phyloP scores from a whole-genome alignment of 1,284 basidiomycete genomes.

The Cryptococcus sp. region DNA sequence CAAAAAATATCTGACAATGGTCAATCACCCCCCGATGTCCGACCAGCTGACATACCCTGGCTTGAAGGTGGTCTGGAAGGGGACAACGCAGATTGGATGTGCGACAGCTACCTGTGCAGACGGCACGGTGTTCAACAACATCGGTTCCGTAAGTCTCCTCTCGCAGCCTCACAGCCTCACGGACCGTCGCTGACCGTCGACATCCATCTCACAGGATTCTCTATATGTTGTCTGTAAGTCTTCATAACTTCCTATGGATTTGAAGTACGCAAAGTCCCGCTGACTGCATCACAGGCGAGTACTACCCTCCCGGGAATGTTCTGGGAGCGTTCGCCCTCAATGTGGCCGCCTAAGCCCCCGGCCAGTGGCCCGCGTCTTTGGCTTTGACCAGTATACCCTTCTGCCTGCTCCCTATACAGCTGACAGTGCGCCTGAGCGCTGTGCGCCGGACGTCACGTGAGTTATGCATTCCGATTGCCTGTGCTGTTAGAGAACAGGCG shows the following conservation, averaged over 20 bases:
- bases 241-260: background rate
- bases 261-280: too few relatives aligned
- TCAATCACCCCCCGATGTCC: background rate
- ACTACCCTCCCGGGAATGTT: slow-evolving; percentile 27
- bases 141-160: slow-evolving; percentile 10
- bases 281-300: slow-evolving; percentile 21
- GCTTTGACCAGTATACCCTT: background rate
- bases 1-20: background rate
- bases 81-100: slow-evolving; percentile 39
- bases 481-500: too few relatives aligned
- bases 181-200: background rate
- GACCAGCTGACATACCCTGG: background rate
- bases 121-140: slow-evolving; percentile 24
- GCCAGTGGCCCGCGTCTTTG: too few relatives aligned
- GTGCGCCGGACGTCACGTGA: too few relatives aligned
- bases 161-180: background rate
- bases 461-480: too few relatives aligned
- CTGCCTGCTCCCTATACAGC: too few relatives aligned
- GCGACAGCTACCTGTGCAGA: slow-evolving; percentile 24
- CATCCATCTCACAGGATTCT: background rate
- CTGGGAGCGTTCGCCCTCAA: slow-evolving; percentile 19
- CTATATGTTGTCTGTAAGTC: slow-evolving; percentile 18
- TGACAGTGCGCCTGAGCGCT: too few relatives aligned
- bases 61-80: slow-evolving; percentile 44
- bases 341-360: slow-evolving; percentile 8